These are phyloP conservation scores for Cercospora sesami DNA, from an alignment of 2,329 filamentous ascomycete species.

Conservation along the genomic window DNA sequence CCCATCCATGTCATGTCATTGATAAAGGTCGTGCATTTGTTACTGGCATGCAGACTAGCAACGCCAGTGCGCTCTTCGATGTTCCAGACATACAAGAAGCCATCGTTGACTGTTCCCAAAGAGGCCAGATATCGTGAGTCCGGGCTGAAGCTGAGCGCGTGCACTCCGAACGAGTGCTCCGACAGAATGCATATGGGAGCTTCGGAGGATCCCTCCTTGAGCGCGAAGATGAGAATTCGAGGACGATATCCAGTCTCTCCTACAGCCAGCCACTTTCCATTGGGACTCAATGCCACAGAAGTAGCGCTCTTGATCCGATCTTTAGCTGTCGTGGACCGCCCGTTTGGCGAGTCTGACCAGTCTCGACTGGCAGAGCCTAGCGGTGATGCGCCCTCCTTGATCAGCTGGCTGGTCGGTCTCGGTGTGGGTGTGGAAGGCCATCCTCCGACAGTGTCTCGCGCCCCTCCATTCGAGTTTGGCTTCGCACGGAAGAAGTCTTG, in stretches of 20 bases:
- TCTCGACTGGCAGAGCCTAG: slow-evolving; percentile 43
- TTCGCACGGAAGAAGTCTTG: slow-evolving; percentile 87
- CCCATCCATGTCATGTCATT: slow-evolving; percentile 91
- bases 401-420: slow-evolving; percentile 25
- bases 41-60: slow-evolving; percentile 77
- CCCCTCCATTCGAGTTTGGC: slow-evolving; percentile 23
- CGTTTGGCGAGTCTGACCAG: slow-evolving; percentile 59
- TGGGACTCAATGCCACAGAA: slow-evolving; percentile 81
- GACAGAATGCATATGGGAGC: slow-evolving; percentile 79
- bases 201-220: slow-evolving; percentile 74
- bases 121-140: slow-evolving; percentile 86
- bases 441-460: slow-evolving; percentile 26
- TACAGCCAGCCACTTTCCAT: slow-evolving; percentile 84
- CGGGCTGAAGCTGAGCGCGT: slow-evolving; percentile 82
- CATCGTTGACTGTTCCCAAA: slow-evolving; percentile 84
- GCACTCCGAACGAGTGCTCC: slow-evolving; percentile 88
- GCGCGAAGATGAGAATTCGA: slow-evolving; percentile 83
- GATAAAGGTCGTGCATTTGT: slow-evolving; percentile 87
- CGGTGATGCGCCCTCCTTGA: slow-evolving; percentile 51
- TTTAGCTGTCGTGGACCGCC: slow-evolving; percentile 80
- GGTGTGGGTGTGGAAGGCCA: slow-evolving; percentile 33
- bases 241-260: slow-evolving; percentile 94
- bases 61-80: slow-evolving; percentile 80
- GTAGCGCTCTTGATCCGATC: slow-evolving; percentile 94
- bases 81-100: slow-evolving; percentile 88